phyloP scores from a whole-genome alignment of 2,329 filamentous ascomycete genomes.

The Cercospora zeina region DNA sequence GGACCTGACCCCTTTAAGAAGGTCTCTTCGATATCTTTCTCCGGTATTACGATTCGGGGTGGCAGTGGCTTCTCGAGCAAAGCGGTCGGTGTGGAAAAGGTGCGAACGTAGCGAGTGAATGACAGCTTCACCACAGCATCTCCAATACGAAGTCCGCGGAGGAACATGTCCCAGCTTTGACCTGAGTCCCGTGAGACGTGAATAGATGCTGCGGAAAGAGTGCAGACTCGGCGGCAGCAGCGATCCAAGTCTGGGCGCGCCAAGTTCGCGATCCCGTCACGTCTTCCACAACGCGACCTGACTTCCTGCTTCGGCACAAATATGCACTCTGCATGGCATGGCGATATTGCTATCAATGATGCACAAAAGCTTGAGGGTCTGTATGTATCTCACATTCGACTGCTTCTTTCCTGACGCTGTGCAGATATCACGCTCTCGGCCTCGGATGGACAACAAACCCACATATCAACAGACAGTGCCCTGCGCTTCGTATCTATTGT shows the following conservation, averaged over 20 bases:
- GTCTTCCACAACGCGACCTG: conserved; percentile 18
- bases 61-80: conserved; percentile 63
- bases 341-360: conserved; percentile 21
- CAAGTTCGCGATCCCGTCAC: conserved; percentile 19
- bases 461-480: conserved; percentile 17
- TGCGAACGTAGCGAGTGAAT: conserved; percentile 19
- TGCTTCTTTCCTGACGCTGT: background rate
- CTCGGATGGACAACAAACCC: background rate
- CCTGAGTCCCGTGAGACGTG: background rate
- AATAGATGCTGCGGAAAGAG: background rate
- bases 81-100: conserved; percentile 26
- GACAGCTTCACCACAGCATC: background rate
- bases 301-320: background rate
- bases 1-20: conserved; percentile 92
- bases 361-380: conserved; percentile 18
- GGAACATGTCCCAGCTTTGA: conserved; percentile 3
- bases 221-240: background rate
- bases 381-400: background rate
- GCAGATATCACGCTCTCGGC: conserved; percentile 18
- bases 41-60: conserved; percentile 71
- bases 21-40: conserved; percentile 76
- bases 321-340: conserved; percentile 23
- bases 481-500: conserved; percentile 28
- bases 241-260: conserved; percentile 7
- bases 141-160: background rate